phyloP scores from a whole-genome alignment of 768 basidiomycete species.

The Udeniomyces megalosporus region DNA sequence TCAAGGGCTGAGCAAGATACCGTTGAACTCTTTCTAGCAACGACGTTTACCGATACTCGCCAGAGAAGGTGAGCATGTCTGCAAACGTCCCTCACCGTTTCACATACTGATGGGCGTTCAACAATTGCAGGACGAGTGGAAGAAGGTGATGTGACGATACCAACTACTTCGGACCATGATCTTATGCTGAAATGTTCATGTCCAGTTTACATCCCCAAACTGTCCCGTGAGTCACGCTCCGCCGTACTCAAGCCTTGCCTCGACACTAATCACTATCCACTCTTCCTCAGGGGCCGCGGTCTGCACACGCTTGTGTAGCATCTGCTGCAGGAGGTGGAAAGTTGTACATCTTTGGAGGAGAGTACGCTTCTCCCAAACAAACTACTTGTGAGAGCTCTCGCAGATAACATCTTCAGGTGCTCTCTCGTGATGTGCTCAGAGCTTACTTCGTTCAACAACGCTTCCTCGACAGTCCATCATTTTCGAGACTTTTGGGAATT shows the following conservation, averaged over 20 bases:
- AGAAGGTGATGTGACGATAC: not conserved
- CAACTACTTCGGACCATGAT: not conserved
- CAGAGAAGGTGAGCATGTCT: too few relatives aligned
- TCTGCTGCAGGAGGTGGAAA: constrained; percentile 69
- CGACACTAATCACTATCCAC: too few relatives aligned
- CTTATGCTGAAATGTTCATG: constrained; percentile 41
- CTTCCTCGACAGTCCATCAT: constrained; percentile 48
- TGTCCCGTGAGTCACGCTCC: too few relatives aligned
- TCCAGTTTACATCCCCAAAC: constrained; percentile 63
- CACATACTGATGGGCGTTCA: too few relatives aligned
- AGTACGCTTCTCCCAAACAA: constrained; percentile 69
- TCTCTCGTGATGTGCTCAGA: too few relatives aligned
- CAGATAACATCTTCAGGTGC: too few relatives aligned
- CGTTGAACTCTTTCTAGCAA: too few relatives aligned
- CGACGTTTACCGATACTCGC: constrained; percentile 70
- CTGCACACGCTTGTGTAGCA: constrained; percentile 65
- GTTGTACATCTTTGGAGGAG: constrained; percentile 70
- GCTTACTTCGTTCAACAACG: too few relatives aligned
- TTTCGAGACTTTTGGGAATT: constrained; percentile 76
- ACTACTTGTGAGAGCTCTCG: constrained; percentile 44
- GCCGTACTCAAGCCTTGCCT: too few relatives aligned
- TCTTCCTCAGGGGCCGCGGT: too few relatives aligned
- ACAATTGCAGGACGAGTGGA: constrained; percentile 31
- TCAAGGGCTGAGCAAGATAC: too few relatives aligned
- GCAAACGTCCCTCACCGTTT: too few relatives aligned